Percentiles rank a stretch among this genome's conserved stretches.
phyloP scores from a whole-genome alignment of 2,329 filamentous ascomycete species.

The Trichoderma sp. region DNA sequence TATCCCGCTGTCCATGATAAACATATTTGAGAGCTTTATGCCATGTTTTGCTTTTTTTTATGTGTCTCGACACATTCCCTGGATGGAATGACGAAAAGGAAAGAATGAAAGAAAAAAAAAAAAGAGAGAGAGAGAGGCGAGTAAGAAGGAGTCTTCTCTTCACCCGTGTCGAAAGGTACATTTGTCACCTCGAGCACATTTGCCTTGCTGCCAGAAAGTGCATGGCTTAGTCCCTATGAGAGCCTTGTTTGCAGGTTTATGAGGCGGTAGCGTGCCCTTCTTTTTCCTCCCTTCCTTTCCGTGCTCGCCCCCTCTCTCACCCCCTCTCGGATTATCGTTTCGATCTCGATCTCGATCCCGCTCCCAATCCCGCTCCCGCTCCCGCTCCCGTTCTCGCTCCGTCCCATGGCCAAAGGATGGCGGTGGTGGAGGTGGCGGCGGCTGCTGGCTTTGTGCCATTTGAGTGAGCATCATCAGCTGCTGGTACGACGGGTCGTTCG shows the following conservation, averaged over 20 bases:
- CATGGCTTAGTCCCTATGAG: constrained; percentile 66
- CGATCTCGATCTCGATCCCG: constrained; percentile 36
- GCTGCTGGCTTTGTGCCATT: constrained; percentile 35
- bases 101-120: neutral
- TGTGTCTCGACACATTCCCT: neutral
- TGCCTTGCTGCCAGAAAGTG: constrained; percentile 66
- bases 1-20: neutral
- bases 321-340: constrained; percentile 31
- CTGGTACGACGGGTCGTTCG: constrained; percentile 41
- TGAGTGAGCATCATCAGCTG: constrained; percentile 40
- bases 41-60: neutral
- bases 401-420: constrained; percentile 28
- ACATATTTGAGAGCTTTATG: neutral
- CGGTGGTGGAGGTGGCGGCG: constrained; percentile 25
- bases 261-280: constrained; percentile 39
- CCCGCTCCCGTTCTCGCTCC: constrained; percentile 29
- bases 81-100: neutral
- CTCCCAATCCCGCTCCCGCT: constrained; percentile 34
- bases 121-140: neutral
- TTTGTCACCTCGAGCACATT: constrained; percentile 68
- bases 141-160: neutral
- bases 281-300: constrained; percentile 41
- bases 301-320: constrained; percentile 26
- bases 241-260: constrained; percentile 50
- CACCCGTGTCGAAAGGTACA: constrained; percentile 70